Base-by-base conservation (phyloP, 2,329 filamentous ascomycete species). In the Orbilia brochopaga region DNA sequence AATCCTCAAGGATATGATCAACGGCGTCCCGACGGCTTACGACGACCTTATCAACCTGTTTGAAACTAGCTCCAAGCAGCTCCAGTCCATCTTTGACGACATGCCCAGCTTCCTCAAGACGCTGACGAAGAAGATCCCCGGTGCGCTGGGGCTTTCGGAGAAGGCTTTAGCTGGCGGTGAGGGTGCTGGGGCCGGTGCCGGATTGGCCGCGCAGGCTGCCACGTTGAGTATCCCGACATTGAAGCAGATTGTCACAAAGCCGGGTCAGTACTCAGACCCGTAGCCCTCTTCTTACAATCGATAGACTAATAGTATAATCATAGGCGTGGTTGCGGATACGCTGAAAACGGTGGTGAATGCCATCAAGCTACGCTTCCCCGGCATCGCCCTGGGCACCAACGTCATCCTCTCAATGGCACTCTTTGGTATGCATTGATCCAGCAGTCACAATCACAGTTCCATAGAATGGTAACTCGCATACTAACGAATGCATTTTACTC, bases 11-110 rank as follows among this genome's bases (percentile, higher is more conserved):
- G 94, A 99, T 78, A 85, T 97, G 15, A 86, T 94, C 77, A 92
- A 92, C 78, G 94, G 94, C 73, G 94, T 91, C 1, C 94, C 94
- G 1, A 97, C 93, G 0, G 94, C 94, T 1, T 96, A 95, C 79
- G 85, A 89, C 77, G 94, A 99, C 78, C 87, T 99, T n/a, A 87
- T 83, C 73, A 80, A 82, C n/a, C 84, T 87, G 74, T 79, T 89
- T 17, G 85, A 88, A 76, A 84, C 85, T 74, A 85, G 87, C 70
- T 89, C 86, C 77, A 82, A 83, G 17, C 81, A 74, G 13, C 61
- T 77, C 17, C 74, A 76, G 27, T 59, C 74, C 11, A 76, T 74
- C 44, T 77, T 74, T 52, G 66, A 69, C n/a, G 51, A 72, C 8
- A 76, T 76, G 56, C 76, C 76, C 10, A 59, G 51, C 5, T 76